Conservation (phyloP, 352 stramenopile species). For the Phytophthora parvispora region DNA sequence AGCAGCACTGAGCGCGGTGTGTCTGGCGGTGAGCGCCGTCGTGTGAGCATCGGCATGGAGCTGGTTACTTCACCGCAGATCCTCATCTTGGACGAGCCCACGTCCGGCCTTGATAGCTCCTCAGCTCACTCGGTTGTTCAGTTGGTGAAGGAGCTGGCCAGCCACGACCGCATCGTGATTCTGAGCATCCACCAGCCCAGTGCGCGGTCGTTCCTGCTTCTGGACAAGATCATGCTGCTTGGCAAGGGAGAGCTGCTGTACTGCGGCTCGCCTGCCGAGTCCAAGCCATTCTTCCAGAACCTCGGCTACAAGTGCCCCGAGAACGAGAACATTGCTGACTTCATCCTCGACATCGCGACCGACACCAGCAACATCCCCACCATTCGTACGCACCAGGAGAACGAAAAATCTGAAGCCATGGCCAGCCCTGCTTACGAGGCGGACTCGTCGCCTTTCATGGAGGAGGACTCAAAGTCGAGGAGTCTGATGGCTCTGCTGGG, state of each 20-base stretch:
- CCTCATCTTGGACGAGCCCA: slow-evolving; percentile 94
- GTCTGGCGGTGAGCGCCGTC: slow-evolving; percentile 94
- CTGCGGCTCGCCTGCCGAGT: slow-evolving; percentile 54
- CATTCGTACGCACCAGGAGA: slow-evolving; percentile 61
- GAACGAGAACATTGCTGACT: slow-evolving; percentile 87
- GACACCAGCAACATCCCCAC: slow-evolving; percentile 71
- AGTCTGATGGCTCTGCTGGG: slow-evolving; percentile 50
- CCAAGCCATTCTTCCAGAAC: slow-evolving; percentile 69
- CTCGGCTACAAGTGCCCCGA: slow-evolving; percentile 76
- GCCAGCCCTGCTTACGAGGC: slow-evolving; percentile 33
- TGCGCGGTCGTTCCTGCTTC: slow-evolving; percentile 89
- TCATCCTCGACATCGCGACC: slow-evolving; percentile 82
- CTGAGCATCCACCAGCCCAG: slow-evolving; percentile 93
- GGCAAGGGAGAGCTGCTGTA: slow-evolving; percentile 83
- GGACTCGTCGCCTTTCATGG: slow-evolving; percentile 68
- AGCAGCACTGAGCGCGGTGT: slow-evolving; percentile 79
- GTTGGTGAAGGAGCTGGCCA: slow-evolving; percentile 89
- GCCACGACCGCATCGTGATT: slow-evolving; percentile 83
- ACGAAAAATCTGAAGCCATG: slow-evolving; percentile 35
- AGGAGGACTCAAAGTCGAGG: slow-evolving; percentile 28
- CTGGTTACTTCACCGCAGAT: slow-evolving; percentile 92
- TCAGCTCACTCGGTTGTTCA: slow-evolving; percentile 93
- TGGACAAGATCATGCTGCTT: slow-evolving; percentile 94
- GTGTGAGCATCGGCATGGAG: slow-evolving; percentile 95
- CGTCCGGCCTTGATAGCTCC: slow-evolving; percentile 93